Conservation (phyloP, 345 rosid species). For the Heritiera littoralis region DNA sequence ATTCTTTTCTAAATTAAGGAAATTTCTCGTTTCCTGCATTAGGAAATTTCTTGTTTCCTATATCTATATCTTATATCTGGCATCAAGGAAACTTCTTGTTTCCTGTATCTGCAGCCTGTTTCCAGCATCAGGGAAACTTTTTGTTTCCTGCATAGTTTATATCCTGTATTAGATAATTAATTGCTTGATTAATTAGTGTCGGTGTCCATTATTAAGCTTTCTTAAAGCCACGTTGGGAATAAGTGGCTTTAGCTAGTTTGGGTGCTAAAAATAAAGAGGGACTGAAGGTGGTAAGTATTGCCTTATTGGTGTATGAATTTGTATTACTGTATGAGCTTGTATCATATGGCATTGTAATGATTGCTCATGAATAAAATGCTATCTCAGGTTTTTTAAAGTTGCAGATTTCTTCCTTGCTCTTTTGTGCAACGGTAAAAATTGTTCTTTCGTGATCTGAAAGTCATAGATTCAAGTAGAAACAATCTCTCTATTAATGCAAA, state of each 20-base stretch:
- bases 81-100: slow-evolving; percentile 14
- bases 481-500: no score
- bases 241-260: not conserved
- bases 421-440: not conserved
- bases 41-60: not conserved
- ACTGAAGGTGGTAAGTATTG: not conserved
- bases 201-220: not conserved
- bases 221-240: not conserved
- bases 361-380: not conserved
- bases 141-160: slow-evolving; percentile 1
- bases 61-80: not conserved
- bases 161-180: slow-evolving; percentile 8
- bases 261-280: not conserved
- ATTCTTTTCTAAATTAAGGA: slow-evolving; percentile 25
- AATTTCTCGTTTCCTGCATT: slow-evolving; percentile 29
- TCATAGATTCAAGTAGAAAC: no score
- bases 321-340: not conserved
- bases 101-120: slow-evolving; percentile 5
- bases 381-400: not conserved
- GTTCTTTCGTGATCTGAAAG: no score
- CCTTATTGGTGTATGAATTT: not conserved
- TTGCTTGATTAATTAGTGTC: slow-evolving; percentile 1
- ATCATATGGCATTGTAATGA: not conserved
- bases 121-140: not conserved
- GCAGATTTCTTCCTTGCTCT: not conserved